Evolutionary conservation across 495 filamentous ascomycete species (phyloP).

Genomic region (Bathelium albidoporum): DNA sequence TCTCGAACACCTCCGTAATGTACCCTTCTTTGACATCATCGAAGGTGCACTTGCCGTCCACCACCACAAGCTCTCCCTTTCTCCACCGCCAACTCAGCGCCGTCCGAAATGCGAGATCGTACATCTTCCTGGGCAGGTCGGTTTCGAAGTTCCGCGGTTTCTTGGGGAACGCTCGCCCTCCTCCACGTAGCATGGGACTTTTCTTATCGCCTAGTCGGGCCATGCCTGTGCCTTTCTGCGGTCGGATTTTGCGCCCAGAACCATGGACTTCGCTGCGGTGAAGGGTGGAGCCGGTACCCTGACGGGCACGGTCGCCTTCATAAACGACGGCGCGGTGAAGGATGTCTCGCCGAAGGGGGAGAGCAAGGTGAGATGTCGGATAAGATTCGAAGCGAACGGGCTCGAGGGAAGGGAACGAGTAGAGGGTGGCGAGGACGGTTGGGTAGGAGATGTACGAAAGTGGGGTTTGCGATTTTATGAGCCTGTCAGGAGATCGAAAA

Average conservation of each 20-base stretch:
- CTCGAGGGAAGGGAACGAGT: conserved; percentile 84
- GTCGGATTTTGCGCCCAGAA: conserved; percentile 60
- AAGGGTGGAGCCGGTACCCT: conserved; percentile 79
- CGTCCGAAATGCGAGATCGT: conserved; percentile 91
- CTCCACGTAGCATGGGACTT: conserved; percentile 73
- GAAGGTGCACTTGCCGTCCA: conserved; percentile 62
- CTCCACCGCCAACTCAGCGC: conserved; percentile 84
- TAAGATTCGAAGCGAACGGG: conserved; percentile 70
- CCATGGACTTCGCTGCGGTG: conserved; percentile 77
- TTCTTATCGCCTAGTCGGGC: conserved; percentile 73
- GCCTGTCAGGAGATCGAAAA: conserved; percentile 4
- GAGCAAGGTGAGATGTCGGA: conserved; percentile 65
- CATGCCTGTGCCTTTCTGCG: conserved; percentile 74
- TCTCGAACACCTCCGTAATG: conserved; percentile 52
- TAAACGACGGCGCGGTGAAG: conserved; percentile 86
- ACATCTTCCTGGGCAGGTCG: conserved; percentile 74
- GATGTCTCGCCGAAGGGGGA: conserved; percentile 83
- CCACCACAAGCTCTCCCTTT: conserved; percentile 74
- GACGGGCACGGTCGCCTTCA: conserved; percentile 81
- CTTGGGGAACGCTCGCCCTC: conserved; percentile 79
- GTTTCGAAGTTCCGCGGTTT: conserved; percentile 82
- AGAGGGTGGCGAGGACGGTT: conserved; percentile 65
- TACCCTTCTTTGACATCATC: conserved; percentile 45
- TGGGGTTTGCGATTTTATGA: conserved; percentile 16
- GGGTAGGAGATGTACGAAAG: conserved; percentile 23